Conservation (phyloP, 2,329 filamentous ascomycete species). For the Fusarium fracticaudum region DNA sequence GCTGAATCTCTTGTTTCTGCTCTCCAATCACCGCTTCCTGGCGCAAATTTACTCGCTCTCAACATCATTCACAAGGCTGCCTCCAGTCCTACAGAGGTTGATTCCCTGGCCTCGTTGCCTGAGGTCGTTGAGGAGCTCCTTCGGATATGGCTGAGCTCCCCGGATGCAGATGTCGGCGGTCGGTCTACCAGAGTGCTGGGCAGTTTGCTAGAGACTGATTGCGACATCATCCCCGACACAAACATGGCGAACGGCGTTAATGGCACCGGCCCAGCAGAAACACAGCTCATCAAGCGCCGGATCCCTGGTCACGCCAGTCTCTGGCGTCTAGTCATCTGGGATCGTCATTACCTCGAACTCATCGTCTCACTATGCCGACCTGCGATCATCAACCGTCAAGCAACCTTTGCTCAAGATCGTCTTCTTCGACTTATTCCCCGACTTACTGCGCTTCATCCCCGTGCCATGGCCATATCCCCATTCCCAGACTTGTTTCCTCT, state of each 20-base stretch:
- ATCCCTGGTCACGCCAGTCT: conserved; percentile 61
- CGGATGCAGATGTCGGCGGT: conserved; percentile 65
- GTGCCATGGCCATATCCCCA: conserved; percentile 50
- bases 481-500: conserved; percentile 41
- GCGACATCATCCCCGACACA: conserved; percentile 49
- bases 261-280: conserved; percentile 43
- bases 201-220: conserved; percentile 66
- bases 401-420: conserved; percentile 62
- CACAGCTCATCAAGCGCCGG: conserved; percentile 51
- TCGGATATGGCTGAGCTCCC: conserved; percentile 61
- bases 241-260: conserved; percentile 23
- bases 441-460: conserved; percentile 58
- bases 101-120: conserved; percentile 61
- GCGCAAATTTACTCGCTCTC: conserved; percentile 67
- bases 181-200: conserved; percentile 60
- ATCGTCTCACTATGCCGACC: conserved; percentile 51
- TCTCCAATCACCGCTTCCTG: conserved; percentile 62
- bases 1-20: conserved; percentile 62
- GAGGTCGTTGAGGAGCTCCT: conserved; percentile 60
- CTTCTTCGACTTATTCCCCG: conserved; percentile 62
- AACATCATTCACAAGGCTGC: conserved; percentile 66
- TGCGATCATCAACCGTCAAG: conserved; percentile 49
- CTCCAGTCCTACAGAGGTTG: conserved; percentile 57
- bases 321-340: conserved; percentile 63
- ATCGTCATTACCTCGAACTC: conserved; percentile 56